Base-by-base conservation (phyloP, 768 basidiomycete genomes). In the Sporobolomyces pararoseus region DNA sequence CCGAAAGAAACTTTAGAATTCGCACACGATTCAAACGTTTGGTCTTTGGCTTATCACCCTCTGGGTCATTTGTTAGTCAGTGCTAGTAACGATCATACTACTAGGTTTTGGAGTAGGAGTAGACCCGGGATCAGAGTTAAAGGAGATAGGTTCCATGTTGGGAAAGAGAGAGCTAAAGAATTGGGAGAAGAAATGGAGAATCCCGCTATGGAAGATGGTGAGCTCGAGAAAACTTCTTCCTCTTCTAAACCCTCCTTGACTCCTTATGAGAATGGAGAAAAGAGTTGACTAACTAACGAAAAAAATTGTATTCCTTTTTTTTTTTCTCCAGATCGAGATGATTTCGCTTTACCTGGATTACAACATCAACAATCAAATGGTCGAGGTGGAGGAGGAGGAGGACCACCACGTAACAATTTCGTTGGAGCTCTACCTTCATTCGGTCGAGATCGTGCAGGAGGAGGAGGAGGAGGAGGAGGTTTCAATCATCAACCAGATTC, bases 41-140 rank as follows among this genome's bases (percentile, higher is more conserved):
- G 94, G 91, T 87, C 91, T 0, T 85, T 99, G 72, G 86, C 91
- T 5, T 99, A 87, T 84, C 94, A 98, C 80, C 94, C 95, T 0
- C 85, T 98, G 21, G 95, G 96, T 0, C 94, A 98, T 80, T 84
- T 98, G 75, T 87, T 99, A 75, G 92, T 88, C 70, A 88, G 86
- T 71, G 96, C 89, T 14, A 90, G 89, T n/a, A 98, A 96, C 82
- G 96, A 99, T 82, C 91, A 94, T 81, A 97, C 96, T 7, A 96
- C 95, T 9, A 86, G 94, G n/a, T 99, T 98, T 84, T 98, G 96
- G 95, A 88, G 88, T 55, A 86, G 95, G 0, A 63, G 59, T 0
- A 23, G 77, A 62, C 77, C 77, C 10, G 77, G 75, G 6, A n/a
- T 52, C 17, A 50, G 62, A 39, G 64, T 63, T 2, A 63, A 49